These are phyloP conservation scores for Syncephalastrum monosporum DNA, from an alignment of 371 early-diverging fungal genomes.

Conservation along the genomic window DNA sequence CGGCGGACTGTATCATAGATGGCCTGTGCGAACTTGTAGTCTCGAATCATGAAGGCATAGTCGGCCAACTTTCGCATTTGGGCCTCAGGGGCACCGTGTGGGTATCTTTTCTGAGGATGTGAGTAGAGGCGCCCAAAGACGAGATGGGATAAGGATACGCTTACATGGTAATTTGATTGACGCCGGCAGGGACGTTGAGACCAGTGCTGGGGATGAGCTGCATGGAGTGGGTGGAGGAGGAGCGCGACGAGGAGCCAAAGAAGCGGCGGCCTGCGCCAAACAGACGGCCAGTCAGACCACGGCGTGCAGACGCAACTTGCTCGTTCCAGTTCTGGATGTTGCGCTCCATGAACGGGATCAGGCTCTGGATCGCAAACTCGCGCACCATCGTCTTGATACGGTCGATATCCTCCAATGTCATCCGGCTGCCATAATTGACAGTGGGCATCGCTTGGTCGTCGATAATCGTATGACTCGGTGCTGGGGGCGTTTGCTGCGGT, in stretches of 20 bases:
- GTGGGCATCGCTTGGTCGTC: slow-evolving; percentile 4
- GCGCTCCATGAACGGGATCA: slow-evolving; percentile 90
- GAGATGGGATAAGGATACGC: slow-evolving; percentile 2
- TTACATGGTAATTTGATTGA: slow-evolving; percentile 36
- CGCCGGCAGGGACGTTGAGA: slow-evolving; percentile 36
- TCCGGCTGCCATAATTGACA: slow-evolving; percentile 53
- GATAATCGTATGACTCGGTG: neutral
- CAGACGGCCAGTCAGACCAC: slow-evolving; percentile 89
- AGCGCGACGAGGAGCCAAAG: slow-evolving; percentile 61
- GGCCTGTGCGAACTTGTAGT: slow-evolving; percentile 85
- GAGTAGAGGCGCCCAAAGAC: neutral
- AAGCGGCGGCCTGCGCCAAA: slow-evolving; percentile 82
- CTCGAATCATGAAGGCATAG: slow-evolving; percentile 93
- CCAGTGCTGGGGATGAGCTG: slow-evolving; percentile 37
- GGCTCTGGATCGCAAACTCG: slow-evolving; percentile 70
- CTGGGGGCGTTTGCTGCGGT: neutral
- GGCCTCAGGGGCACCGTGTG: slow-evolving; percentile 82
- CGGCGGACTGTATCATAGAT: slow-evolving; percentile 89
- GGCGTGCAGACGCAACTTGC: slow-evolving; percentile 83
- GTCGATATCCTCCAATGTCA: slow-evolving; percentile 55
- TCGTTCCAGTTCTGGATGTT: slow-evolving; percentile 89
- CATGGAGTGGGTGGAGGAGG: slow-evolving; percentile 35
- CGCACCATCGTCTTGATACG: slow-evolving; percentile 54
- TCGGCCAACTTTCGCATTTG: slow-evolving; percentile 91
- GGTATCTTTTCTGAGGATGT: slow-evolving; percentile 47